Base-by-base conservation (phyloP, 768 basidiomycete species). In the Pisolithus albus region DNA sequence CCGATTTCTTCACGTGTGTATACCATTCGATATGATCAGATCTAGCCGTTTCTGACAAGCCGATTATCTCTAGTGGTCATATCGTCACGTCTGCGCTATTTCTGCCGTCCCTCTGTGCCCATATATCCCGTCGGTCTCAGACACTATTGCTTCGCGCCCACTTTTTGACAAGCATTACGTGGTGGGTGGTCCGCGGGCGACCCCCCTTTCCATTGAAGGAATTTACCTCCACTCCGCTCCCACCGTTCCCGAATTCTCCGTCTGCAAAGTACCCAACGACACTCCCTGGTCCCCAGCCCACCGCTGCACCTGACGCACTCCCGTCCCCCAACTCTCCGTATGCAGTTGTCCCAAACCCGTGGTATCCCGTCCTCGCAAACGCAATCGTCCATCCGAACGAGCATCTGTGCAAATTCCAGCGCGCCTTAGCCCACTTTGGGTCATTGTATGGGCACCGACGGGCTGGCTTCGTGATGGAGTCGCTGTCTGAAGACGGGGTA, bases 81-180 rank as follows among this genome's bases (percentile, higher is more conserved):
- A 72, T 86, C 11, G 77, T 87, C 34, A 89, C 86, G 0, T 84
- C 84, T 1, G 72, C 77, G 8, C 57, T 84, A 26, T 85, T 86
- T 70, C 52, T 86, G 16, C 74, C 80, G 0, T 74, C 83, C 0
- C 50, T 81, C 39, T 65, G 75, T 11, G 72, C 72, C 2, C 60
- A 70, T 52, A 55, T 80, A 49, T 79, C 83, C 68, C 86, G 81
- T 56, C 66, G 83, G 1, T 80, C 78, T 0, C 75, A 79, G 51
- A 70, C 68, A 4, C 64, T 77, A 15, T 69, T 88, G 13, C 72
- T 89, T n/a, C 78, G 76, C 7, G 68, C 74, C 2, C 84, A 84
- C 66, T 76, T 88, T 56, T 66, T 75, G 7, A 66, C 71, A 19
- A 67, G 68, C 16, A 72, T 86, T 30, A 69, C 66, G 1, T 78